phyloP scores from a whole-genome alignment of 805 yeast species.

The Saturnispora serradocipensis region DNA sequence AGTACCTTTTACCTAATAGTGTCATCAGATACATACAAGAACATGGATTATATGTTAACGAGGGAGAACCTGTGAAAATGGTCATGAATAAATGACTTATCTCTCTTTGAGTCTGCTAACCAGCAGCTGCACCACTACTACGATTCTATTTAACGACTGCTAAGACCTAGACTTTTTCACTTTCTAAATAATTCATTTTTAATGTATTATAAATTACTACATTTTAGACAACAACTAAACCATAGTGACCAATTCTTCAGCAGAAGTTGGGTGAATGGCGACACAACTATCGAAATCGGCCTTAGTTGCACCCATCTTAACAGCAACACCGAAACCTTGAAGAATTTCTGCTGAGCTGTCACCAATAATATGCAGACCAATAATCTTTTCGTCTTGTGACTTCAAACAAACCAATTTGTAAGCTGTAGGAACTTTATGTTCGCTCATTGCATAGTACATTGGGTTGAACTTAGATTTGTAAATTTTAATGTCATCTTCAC shows the following conservation, averaged over 20 bases:
- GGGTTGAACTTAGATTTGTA: conserved; percentile 79
- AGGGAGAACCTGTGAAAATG: conserved; percentile 89
- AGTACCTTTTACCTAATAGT: conserved; percentile 84
- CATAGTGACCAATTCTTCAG: conserved; percentile 94
- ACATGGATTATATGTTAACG: conserved; percentile 74
- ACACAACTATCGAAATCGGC: conserved; percentile 91
- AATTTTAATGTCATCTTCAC: conserved; percentile 68
- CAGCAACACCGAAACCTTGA: conserved; percentile 97
- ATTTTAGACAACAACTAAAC: conserved; percentile 15
- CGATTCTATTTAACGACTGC: neutral
- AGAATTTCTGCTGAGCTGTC: conserved; percentile 85
- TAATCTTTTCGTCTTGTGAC: conserved; percentile 83
- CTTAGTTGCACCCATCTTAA: conserved; percentile 99
- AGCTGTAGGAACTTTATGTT: conserved; percentile 73
- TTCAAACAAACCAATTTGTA: conserved; percentile 68
- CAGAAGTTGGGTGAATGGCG: conserved; percentile 97
- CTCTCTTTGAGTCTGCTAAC: neutral
- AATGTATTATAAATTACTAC: conserved; percentile 11
- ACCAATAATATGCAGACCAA: conserved; percentile 91
- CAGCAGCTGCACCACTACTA: neutral
- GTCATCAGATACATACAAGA: conserved; percentile 94
- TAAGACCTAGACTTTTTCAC: neutral
- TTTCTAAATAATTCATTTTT: neutral
- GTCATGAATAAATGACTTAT: conserved; percentile 36
- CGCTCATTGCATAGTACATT: conserved; percentile 88